Evolutionary conservation across 805 yeast species (phyloP).

Genomic region (Candida ulmi): DNA sequence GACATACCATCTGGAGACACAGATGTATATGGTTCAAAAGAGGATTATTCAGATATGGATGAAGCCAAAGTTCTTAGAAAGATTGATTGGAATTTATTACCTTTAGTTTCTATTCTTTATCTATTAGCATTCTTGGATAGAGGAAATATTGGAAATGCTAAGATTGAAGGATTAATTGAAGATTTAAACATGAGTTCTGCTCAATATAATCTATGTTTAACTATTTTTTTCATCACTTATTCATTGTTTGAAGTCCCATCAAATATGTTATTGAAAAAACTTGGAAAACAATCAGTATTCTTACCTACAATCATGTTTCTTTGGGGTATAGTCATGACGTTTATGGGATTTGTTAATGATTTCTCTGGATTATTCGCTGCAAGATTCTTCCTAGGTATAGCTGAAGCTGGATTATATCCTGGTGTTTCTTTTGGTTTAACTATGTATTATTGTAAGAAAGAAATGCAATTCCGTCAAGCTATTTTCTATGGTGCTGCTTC

Average conservation of each 20-base stretch:
- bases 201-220: slow-evolving; percentile 40
- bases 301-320: slow-evolving; percentile 39
- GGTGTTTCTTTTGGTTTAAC: slow-evolving; percentile 35
- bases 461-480: slow-evolving; percentile 32
- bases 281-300: slow-evolving; percentile 39
- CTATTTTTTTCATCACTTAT: slow-evolving; percentile 44
- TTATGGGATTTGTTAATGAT: slow-evolving; percentile 40
- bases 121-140: slow-evolving; percentile 46
- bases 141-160: slow-evolving; percentile 49
- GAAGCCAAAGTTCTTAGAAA: slow-evolving; percentile 29
- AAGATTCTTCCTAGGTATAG: slow-evolving; percentile 39
- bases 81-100: slow-evolving; percentile 38
- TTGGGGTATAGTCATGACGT: slow-evolving; percentile 36
- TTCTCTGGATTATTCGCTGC: slow-evolving; percentile 23
- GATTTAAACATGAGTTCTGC: slow-evolving; percentile 36
- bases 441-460: slow-evolving; percentile 32
- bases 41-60: slow-evolving; percentile 8
- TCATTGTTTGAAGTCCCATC: slow-evolving; percentile 29
- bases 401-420: slow-evolving; percentile 39
- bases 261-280: slow-evolving; percentile 37
- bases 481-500: slow-evolving; percentile 34
- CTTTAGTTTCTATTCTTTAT: slow-evolving; percentile 40
- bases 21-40: too few species aligned
- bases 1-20: too few species aligned
- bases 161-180: slow-evolving; percentile 42